These are phyloP conservation scores for Scedosporium dehoogii DNA, from an alignment of 2,329 filamentous ascomycete genomes.

Conservation along the genomic window DNA sequence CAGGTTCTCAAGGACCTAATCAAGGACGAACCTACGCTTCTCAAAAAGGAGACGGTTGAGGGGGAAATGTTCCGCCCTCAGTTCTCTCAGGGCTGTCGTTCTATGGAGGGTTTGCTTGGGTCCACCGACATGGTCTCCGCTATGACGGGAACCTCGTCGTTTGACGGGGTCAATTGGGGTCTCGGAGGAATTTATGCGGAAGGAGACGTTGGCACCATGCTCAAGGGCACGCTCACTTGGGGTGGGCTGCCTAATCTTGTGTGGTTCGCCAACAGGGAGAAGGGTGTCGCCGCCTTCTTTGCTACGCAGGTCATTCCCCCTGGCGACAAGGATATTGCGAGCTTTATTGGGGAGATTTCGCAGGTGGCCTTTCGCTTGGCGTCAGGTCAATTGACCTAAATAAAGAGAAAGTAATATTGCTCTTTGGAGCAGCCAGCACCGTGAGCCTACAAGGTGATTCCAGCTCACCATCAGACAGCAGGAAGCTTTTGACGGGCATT, in stretches of 20 bases:
- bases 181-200: slow-evolving; percentile 1
- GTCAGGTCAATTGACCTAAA: no score
- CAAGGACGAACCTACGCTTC: not conserved
- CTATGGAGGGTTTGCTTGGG: not conserved
- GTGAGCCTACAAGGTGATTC: no score
- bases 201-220: not conserved
- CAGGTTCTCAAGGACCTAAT: not conserved
- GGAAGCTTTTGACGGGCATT: no score
- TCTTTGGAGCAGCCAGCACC: no score
- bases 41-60: not conserved
- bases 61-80: not conserved
- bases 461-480: no score
- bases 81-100: not conserved
- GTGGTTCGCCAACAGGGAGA: slow-evolving; percentile 6
- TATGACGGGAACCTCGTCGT: not conserved
- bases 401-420: no score
- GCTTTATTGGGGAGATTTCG: not conserved
- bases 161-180: not conserved
- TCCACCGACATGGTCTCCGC: not conserved
- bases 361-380: not conserved
- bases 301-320: not conserved
- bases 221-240: slow-evolving; percentile 2
- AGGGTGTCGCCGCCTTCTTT: slow-evolving; percentile 12
- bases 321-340: not conserved
- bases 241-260: slow-evolving; percentile 3